A percentile compares a stretch with the other conserved stretches of the same genome.
These are phyloP conservation scores for Chlorella vulgaris DNA, from an alignment of 139 green algal species.

Conservation along the genomic window DNA sequence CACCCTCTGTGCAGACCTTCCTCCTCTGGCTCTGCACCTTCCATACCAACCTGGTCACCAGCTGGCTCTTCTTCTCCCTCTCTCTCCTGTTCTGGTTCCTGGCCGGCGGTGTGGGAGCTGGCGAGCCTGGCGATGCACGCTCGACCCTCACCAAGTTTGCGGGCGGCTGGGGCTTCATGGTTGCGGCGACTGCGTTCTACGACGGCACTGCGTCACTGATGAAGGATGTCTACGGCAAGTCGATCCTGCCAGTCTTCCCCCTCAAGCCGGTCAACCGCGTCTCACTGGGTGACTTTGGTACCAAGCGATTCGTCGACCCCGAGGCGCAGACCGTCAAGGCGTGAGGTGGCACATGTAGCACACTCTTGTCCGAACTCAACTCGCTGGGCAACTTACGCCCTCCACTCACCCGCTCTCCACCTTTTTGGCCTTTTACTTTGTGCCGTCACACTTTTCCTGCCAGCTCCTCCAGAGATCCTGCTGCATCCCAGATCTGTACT, in stretches of 20 bases:
- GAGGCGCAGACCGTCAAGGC: too few species aligned
- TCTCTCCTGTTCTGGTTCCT: slow-evolving; percentile 36
- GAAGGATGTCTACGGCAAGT: slow-evolving; percentile 37
- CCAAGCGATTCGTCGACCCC: slow-evolving; percentile 8
- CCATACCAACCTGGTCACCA: slow-evolving; percentile 29
- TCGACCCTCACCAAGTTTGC: slow-evolving; percentile 33
- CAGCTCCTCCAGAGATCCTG: too few species aligned
- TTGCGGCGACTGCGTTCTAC: slow-evolving; percentile 25
- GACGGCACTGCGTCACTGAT: slow-evolving; percentile 30
- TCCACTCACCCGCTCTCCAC: too few species aligned
- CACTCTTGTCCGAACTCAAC: too few species aligned
- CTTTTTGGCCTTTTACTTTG: too few species aligned
- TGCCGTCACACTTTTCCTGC: too few species aligned
- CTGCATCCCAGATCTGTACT: too few species aligned
- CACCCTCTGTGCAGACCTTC: slow-evolving; percentile 53
- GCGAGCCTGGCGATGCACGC: background rate
- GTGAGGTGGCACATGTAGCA: too few species aligned
- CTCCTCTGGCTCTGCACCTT: slow-evolving; percentile 40
- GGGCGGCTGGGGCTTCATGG: slow-evolving; percentile 34
- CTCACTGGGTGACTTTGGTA: slow-evolving; percentile 32
- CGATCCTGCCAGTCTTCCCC: slow-evolving; percentile 29
- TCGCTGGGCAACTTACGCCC: too few species aligned
- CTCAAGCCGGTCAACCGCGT: slow-evolving; percentile 34
- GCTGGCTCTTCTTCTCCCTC: slow-evolving; percentile 39
- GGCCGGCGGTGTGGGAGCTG: slow-evolving; percentile 11